Base-by-base conservation (phyloP, 176 grass and related monocot species). In the Carex myosuroides region DNA sequence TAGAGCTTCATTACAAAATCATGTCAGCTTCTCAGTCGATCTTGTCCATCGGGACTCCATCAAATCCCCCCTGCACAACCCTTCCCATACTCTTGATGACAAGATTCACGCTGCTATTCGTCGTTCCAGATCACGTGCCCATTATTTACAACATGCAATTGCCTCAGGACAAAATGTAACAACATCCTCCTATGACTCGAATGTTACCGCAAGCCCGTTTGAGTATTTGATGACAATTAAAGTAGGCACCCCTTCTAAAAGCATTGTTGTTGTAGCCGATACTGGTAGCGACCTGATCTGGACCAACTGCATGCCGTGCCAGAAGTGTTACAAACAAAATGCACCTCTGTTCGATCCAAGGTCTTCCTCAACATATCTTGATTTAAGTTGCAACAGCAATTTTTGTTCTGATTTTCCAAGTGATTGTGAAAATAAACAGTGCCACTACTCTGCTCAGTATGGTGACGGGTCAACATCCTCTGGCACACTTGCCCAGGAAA, bases 231-330 rank as follows among this genome's bases (percentile, higher is more conserved):
- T 81, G 58, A 44, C 32, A 64, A 42, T 86, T 62, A 30, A 80
- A 41, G 37, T 81, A 64, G 85, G 85, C 62, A 81, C 85, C 17
- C 62, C 77, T 35, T 9, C 76, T 16, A 70, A 3, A 53, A 81
- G 55, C 48, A 59, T 86, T 80, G 18, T 70, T 14, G 76, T 63
- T 56, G 11, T 86, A 53, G 76, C 50, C 2, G 79, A 76, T 60
- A 87, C 79, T 10, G 85, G 85, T 30, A 87, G 79, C 13, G 64
- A 87, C 35, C 78, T 87, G 5, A 11, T 64, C 8, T 87, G 85
- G 85, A 87, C 79, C 37, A 69, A 81, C 59, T 80, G 85, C 76
- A 46, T 60, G 16, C 85, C 76, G 0, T 86, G 85, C 48, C 17
- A 41, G 13, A 16, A 10, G 0, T 86, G 85, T 55, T 86, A 80